phyloP scores from a whole-genome alignment of 2,329 filamentous ascomycete genomes.

The Ophiostoma angusticollis region DNA sequence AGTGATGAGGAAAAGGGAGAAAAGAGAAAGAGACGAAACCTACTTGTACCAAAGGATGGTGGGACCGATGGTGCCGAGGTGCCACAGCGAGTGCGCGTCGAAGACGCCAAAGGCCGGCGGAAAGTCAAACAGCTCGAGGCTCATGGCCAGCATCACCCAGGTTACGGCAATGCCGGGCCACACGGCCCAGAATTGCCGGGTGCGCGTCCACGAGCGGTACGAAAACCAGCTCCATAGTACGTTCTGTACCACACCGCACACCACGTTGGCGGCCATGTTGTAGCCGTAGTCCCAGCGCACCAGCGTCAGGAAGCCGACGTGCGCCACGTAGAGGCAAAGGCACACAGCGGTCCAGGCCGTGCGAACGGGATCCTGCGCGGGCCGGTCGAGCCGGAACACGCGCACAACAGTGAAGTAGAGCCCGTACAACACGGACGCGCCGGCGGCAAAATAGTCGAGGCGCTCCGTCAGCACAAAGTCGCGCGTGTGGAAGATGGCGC shows the following conservation, averaged over 20 bases:
- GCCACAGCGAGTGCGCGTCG: constrained; percentile 94
- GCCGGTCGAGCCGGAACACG: constrained; percentile 63
- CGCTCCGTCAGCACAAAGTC: constrained; percentile 83
- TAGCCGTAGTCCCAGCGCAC: constrained; percentile 93
- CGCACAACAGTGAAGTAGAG: constrained; percentile 75
- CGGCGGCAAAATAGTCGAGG: constrained; percentile 91
- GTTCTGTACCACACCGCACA: constrained; percentile 67
- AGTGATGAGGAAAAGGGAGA: constrained; percentile 5
- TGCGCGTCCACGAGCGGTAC: constrained; percentile 56
- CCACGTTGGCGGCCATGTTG: constrained; percentile 93
- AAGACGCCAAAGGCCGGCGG: constrained; percentile 68
- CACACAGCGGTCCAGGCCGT: constrained; percentile 68
- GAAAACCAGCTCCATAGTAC: constrained; percentile 78
- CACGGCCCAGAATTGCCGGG: constrained; percentile 64
- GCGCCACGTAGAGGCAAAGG: constrained; percentile 53
- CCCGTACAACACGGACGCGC: constrained; percentile 80
- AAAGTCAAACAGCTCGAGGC: constrained; percentile 89
- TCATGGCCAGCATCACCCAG: constrained; percentile 89
- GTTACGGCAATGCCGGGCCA: constrained; percentile 87
- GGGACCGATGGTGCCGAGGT: constrained; percentile 80
- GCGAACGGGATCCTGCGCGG: constrained; percentile 31
- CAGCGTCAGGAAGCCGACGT: constrained; percentile 73
- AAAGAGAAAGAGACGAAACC: constrained; percentile 26
- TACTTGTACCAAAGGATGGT: constrained; percentile 91
- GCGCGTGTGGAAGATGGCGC: constrained; percentile 81